Evolutionary conservation across 345 rosid genomes (phyloP).

Genomic region (Pugionium dolabratum): DNA sequence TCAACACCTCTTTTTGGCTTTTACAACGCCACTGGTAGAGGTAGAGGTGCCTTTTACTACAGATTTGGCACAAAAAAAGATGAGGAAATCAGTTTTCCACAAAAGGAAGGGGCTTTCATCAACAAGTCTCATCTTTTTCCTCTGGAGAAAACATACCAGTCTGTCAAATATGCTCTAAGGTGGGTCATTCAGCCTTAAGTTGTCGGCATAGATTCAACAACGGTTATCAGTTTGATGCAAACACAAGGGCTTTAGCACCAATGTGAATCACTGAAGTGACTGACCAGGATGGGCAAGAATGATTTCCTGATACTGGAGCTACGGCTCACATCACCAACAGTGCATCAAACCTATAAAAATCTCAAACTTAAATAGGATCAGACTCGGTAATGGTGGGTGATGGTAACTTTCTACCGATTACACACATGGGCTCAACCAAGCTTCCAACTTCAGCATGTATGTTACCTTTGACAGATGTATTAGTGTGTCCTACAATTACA

Average conservation of each 20-base stretch:
- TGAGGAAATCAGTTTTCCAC: no score
- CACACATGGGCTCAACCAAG: neutral
- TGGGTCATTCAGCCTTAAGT: no score
- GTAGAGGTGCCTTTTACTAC: no score
- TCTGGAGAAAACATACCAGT: no score
- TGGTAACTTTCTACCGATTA: neutral
- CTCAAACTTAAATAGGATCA: neutral
- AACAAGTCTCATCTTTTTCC: no score
- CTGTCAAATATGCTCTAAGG: no score
- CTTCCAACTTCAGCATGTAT: neutral
- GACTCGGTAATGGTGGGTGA: neutral
- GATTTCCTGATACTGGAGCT: neutral
- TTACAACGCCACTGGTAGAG: no score
- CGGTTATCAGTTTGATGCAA: neutral
- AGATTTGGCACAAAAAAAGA: no score
- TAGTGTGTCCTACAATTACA: neutral
- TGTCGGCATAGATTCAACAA: no score
- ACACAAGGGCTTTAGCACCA: neutral
- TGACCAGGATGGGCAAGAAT: neutral
- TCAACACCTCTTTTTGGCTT: no score
- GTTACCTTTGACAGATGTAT: neutral
- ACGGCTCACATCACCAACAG: neutral
- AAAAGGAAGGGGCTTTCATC: no score
- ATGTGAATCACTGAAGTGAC: neutral
- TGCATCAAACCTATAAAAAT: neutral